Evolutionary conservation across 176 grass and related monocot genomes (phyloP).

Genomic region (barley (Hordeum vulgare)): MorexV3_pseudomolecules_assembly NC_058519.1:665022577-665023076

Average conservation of each 20-base stretch:
- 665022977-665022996: constrained; percentile 42
- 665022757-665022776: constrained; percentile 36
- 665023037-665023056: not conserved
- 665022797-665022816: constrained; percentile 40
- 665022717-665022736: constrained; percentile 49
- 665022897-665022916: constrained; percentile 25
- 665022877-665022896: constrained; percentile 30
- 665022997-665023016: constrained; percentile 16
- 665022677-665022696: constrained; percentile 7
- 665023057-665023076: constrained; percentile 13
- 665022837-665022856: constrained; percentile 49
- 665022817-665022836: constrained; percentile 42
- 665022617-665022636: not conserved
- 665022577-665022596: not conserved
- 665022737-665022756: constrained; percentile 51
- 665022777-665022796: constrained; percentile 50
- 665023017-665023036: constrained; percentile 25
- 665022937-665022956: constrained; percentile 49
- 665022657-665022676: not conserved
- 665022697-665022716: not conserved
- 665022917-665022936: constrained; percentile 32
- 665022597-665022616: not conserved
- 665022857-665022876: constrained; percentile 26
- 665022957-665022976: constrained; percentile 32
- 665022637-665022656: not conserved